phyloP scores from a whole-genome alignment of 2,329 filamentous ascomycete species.

The Aaosphaeria pasadenensis region DNA sequence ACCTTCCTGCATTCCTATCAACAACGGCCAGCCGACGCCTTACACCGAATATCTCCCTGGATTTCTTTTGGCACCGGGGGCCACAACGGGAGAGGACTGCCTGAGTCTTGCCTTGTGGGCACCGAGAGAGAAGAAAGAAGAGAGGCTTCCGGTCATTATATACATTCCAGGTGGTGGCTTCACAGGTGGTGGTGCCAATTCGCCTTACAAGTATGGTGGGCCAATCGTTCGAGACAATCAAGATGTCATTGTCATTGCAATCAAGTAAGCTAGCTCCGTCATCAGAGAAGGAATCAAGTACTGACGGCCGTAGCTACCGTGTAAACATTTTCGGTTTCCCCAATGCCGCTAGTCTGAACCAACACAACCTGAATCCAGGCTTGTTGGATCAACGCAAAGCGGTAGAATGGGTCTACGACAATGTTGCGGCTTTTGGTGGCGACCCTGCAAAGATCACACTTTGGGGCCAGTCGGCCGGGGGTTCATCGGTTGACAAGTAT shows the following conservation, averaged over 20 bases:
- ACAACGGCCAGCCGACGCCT: slow-evolving; percentile 13
- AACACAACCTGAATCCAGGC: slow-evolving; percentile 29
- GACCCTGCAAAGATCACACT: slow-evolving; percentile 34
- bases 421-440: slow-evolving; percentile 31
- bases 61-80: slow-evolving; percentile 16
- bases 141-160: slow-evolving; percentile 42
- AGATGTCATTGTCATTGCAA: slow-evolving; percentile 41
- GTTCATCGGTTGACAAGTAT: slow-evolving; percentile 45
- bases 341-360: slow-evolving; percentile 22
- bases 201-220: slow-evolving; percentile 46
- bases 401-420: slow-evolving; percentile 37
- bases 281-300: background rate
- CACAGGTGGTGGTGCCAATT: slow-evolving; percentile 41
- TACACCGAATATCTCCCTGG: slow-evolving; percentile 19
- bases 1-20: slow-evolving; percentile 17
- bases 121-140: slow-evolving; percentile 12
- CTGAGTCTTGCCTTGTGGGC: slow-evolving; percentile 24
- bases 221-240: slow-evolving; percentile 36
- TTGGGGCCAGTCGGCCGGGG: slow-evolving; percentile 35
- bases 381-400: slow-evolving; percentile 36
- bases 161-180: slow-evolving; percentile 49
- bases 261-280: slow-evolving; percentile 20
- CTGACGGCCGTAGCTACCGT: slow-evolving; percentile 16
- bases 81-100: slow-evolving; percentile 21
- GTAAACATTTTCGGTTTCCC: slow-evolving; percentile 37